Evolutionary conservation across 1,139 yeast genomes (phyloP), one percentile per base, ranked within the genome.

Genomic region (Sugiyamaella xylanicola): DNA sequence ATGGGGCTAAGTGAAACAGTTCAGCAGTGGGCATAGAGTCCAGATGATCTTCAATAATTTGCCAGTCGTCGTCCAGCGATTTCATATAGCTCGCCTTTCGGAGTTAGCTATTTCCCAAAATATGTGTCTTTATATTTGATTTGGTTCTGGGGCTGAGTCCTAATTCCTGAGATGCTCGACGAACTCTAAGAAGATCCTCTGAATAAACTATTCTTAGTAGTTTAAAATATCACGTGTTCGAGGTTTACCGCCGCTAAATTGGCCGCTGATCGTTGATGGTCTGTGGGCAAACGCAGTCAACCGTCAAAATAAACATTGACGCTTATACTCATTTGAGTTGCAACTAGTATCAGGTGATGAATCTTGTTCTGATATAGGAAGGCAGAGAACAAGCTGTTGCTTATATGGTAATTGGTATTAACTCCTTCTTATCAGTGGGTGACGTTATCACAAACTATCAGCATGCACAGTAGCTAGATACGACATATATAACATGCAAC

Each of bases 1-100:
- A 93, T 92, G 53, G 39, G 50, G 50, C 37, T 45, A 11, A 37
- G 36, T 29, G 21, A 13, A n/a, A 2, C 47, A 22, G 20, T 27
- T 16, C 19, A 13, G 13, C 8, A 13, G 8, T 15, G 37, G 15
- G 15, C 13, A n/a, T n/a, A 25, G 11, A 25, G 32, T 25, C 32
- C 32, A n/a, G n/a, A n/a, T n/a, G n/a, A n/a, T n/a, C n/a, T n/a
- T n/a, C n/a, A n/a, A n/a, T n/a, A n/a, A n/a, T n/a, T n/a, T n/a
- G n/a, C n/a, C n/a, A n/a, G 32, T 25, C 32, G 9, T 11, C 32
- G 11, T 25, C 11, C 32, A 25, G 32, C 11, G 32, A 11, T 25
- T 5, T 25, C 11, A 7, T 25, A 5, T 25, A 25, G 32, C 11
- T 25, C 32, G 32, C 32, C 11, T 5, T 5, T 7, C 32, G n/a